Evolutionary conservation across 176 grass and related monocot species (phyloP), one percentile per base, ranked within the genome.

Genomic region (Secale cereale): DNA sequence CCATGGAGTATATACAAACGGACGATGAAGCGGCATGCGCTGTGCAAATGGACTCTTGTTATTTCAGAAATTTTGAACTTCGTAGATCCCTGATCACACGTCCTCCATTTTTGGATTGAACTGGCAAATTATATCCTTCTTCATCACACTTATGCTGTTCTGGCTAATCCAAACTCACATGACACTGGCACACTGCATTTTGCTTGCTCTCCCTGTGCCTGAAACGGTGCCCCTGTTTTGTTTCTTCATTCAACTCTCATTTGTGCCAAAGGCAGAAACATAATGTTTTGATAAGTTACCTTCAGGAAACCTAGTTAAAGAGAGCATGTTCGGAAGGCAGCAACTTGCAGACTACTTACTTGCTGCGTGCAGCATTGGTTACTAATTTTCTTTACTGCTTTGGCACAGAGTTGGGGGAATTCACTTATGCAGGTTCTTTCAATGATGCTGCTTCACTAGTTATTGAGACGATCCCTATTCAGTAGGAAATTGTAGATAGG

Each of bases 371-470:
- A 68, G 19, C 41, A 27, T 23, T 45, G 14, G 36, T 33, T 77
- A 85, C 45, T 85, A 66, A 57, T 78, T 85, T 79, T 74, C 46
- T 39, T 33, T 60, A 79, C 76, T 68, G 59, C 8, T 81, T 69
- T 73, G 30, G 13, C 29, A 84, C 46, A 35, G 75, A 61, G 29
- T 48, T 69, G 23, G 81, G 39, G 22, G 28, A 76, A 64, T 64
- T 85, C 59, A 79, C 66, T 87, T 90, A 19, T 90, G 45, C 79
- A 86, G 84, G 84, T 65, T 50, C 22, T 82, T 39, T 30, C 35
- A 35, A 16, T 22, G 17, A n/a, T 77, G 8, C 28, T 11, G 8
- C 3, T 4, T 71, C 39, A 22, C 39, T 63, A 81, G 54, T 72
- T 59, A 33, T 57, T 41, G 10, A 86, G 74, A 48, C 64, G 33